Evolutionary conservation across 1,284 basidiomycete genomes (phyloP).

Genomic region (Takashimella tepidaria): DNA sequence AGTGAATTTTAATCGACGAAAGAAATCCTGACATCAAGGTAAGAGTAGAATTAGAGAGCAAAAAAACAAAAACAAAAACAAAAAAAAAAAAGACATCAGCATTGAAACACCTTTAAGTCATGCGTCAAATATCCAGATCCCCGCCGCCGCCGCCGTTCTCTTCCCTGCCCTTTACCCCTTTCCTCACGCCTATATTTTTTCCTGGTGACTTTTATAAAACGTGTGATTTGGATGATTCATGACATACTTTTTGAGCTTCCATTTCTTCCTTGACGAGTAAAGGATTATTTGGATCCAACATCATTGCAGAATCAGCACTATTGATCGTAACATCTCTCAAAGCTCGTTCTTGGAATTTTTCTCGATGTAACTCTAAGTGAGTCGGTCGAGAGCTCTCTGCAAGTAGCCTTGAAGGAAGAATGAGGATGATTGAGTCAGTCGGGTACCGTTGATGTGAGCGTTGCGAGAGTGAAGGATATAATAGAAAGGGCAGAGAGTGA

Average conservation of each 20-base stretch:
- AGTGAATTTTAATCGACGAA: conserved; percentile 77
- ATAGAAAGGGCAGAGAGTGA: too few species aligned
- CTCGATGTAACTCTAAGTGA: conserved; percentile 27
- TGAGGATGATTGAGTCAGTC: conserved; percentile 5
- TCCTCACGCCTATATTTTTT: too few species aligned
- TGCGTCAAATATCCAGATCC: too few species aligned
- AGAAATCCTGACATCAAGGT: conserved; percentile 55
- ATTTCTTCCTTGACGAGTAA: conserved; percentile 36
- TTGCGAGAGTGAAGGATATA: too few species aligned
- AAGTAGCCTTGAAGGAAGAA: conserved; percentile 2
- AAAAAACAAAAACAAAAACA: too few species aligned
- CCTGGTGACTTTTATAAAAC: background rate
- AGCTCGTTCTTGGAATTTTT: conserved; percentile 31
- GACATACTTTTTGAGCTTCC: conserved; percentile 37
- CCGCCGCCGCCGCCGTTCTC: too few species aligned
- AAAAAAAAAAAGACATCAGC: too few species aligned
- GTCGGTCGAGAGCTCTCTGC: conserved; percentile 9
- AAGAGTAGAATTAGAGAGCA: too few species aligned
- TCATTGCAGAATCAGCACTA: conserved; percentile 21
- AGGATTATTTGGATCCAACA: conserved; percentile 40
- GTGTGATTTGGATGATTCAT: too few species aligned
- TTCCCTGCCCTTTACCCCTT: too few species aligned
- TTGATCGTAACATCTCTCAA: conserved; percentile 27
- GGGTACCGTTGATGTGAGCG: too few species aligned
- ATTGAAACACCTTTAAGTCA: background rate